Evolutionary conservation across 2,329 filamentous ascomycete species (phyloP), one percentile per base, ranked within the genome.

Genomic region (Zasmidium citrigriseum): DNA sequence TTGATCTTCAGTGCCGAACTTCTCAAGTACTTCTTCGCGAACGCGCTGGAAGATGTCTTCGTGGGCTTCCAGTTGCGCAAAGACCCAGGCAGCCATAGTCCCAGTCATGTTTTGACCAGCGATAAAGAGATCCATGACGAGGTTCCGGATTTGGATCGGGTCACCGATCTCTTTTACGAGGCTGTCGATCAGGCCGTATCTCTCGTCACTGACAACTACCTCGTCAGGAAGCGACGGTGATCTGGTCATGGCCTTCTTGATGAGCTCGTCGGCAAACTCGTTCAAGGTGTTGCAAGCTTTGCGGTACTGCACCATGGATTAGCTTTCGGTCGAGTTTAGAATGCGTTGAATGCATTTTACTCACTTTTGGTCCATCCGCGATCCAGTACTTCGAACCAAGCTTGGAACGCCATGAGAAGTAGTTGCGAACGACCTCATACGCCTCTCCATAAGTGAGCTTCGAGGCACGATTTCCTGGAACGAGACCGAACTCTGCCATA

Each of bases 91-190:
- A n/a, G 85, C 69, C 10, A 81, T 75, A 48, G 76, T 76, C 1
- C 82, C 83, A 0, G 82, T 85, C 1, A 83, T 86, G 63, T 86
- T 84, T 16, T 83, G 75, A 1, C 83, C 84, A 0, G 82, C 84
- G 0, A 85, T 64, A 47, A 79, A 65, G 18, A 80, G 72, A 59
- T 79, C 79, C 64, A 79, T 72, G 7, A 79, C 67, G 54, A 79
- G 73, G 47, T 76, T 72, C 3, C 76, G 70, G 10, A 80, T 69
- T 20, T 72, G 59, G 56, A 70, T 68, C 46, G 73, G 74, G 58
- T 80, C 76, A 1, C 66, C 70, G 1, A 77, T 77, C 59, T 77
- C 71, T 55, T 72, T 73, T 2, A 75, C 76, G 1, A 79, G 69
- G 48, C 75, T 75, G 51, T 77, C 72, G 29, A 79, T 73, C 62